Evolutionary conservation across 345 rosid species (phyloP).

Genomic region (Clausena lansium): DNA sequence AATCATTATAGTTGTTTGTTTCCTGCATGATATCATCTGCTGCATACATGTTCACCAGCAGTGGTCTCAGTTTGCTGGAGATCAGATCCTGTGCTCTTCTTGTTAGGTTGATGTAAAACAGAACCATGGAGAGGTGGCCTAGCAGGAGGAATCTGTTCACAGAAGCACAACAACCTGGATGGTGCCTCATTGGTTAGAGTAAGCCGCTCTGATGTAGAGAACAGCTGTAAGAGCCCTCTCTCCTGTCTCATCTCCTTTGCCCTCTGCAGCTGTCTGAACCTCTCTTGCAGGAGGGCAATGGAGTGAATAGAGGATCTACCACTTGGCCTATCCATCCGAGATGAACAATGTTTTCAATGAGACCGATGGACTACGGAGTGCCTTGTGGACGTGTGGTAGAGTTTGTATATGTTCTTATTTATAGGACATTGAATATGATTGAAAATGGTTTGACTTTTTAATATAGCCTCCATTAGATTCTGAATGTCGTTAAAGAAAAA

Average conservation of each 20-base stretch:
- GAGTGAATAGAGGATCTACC: slow-evolving; percentile 30
- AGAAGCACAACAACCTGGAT: slow-evolving; percentile 21
- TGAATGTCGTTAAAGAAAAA: slow-evolving; percentile 15
- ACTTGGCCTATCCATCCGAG: slow-evolving; percentile 33
- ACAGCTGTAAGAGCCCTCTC: slow-evolving; percentile 21
- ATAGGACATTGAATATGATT: slow-evolving; percentile 15
- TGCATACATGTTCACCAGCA: slow-evolving; percentile 20
- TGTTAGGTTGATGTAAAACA: slow-evolving; percentile 13
- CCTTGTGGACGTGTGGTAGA: not conserved
- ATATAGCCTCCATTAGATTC: slow-evolving; percentile 1
- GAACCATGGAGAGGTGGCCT: slow-evolving; percentile 20
- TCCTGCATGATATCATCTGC: slow-evolving; percentile 17
- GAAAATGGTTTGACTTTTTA: not conserved
- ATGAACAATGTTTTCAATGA: not conserved
- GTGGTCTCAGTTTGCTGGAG: slow-evolving; percentile 23
- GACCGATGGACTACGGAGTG: not conserved
- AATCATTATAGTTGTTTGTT: slow-evolving; percentile 23
- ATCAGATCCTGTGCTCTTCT: slow-evolving; percentile 18
- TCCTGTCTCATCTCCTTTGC: slow-evolving; percentile 46
- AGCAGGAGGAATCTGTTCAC: slow-evolving; percentile 22
- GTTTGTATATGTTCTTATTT: slow-evolving; percentile 16
- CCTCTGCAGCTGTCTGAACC: slow-evolving; percentile 41
- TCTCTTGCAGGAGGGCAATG: slow-evolving; percentile 46
- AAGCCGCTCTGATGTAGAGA: slow-evolving; percentile 23
- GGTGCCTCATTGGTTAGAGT: slow-evolving; percentile 12